Evolutionary conservation across 1,284 basidiomycete species (phyloP).

Genomic region (Meira nashicola): DNA sequence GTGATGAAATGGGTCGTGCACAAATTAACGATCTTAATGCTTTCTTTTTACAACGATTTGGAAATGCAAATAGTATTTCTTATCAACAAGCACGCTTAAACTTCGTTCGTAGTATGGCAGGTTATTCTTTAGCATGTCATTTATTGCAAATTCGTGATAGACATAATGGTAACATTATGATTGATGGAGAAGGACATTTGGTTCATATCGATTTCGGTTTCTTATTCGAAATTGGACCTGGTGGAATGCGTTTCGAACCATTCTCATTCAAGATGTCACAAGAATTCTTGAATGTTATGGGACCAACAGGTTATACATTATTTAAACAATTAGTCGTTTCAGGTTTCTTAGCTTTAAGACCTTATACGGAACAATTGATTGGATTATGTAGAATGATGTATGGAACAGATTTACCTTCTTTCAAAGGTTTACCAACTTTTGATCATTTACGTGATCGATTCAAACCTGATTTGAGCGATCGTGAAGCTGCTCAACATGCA

Average conservation of each 20-base stretch:
- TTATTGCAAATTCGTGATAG: constrained; percentile 95
- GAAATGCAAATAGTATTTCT: constrained; percentile 75
- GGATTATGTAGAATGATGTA: constrained; percentile 88
- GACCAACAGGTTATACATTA: constrained; percentile 86
- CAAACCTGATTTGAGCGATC: constrained; percentile 73
- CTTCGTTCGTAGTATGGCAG: constrained; percentile 98
- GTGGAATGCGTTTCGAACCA: constrained; percentile 49
- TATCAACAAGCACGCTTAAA: constrained; percentile 92
- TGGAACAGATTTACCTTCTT: constrained; percentile 86
- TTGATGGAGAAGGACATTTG: constrained; percentile 91
- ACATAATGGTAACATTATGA: constrained; percentile 99
- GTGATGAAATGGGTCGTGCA: constrained; percentile 98
- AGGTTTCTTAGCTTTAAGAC: constrained; percentile 89
- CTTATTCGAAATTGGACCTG: constrained; percentile 81
- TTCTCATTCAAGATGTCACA: constrained; percentile 93
- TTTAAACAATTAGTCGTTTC: constrained; percentile 93
- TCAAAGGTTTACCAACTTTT: constrained; percentile 77
- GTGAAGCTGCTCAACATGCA: constrained; percentile 85
- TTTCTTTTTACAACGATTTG: constrained; percentile 94
- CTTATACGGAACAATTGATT: constrained; percentile 82
- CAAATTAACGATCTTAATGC: constrained; percentile 93
- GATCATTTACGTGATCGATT: constrained; percentile 81
- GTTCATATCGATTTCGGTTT: constrained; percentile 98
- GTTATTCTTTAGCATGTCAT: constrained; percentile 97
- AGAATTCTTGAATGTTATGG: constrained; percentile 98